phyloP scores from a whole-genome alignment of 2,329 filamentous ascomycete genomes.

The Juglanconis juglandina region DNA sequence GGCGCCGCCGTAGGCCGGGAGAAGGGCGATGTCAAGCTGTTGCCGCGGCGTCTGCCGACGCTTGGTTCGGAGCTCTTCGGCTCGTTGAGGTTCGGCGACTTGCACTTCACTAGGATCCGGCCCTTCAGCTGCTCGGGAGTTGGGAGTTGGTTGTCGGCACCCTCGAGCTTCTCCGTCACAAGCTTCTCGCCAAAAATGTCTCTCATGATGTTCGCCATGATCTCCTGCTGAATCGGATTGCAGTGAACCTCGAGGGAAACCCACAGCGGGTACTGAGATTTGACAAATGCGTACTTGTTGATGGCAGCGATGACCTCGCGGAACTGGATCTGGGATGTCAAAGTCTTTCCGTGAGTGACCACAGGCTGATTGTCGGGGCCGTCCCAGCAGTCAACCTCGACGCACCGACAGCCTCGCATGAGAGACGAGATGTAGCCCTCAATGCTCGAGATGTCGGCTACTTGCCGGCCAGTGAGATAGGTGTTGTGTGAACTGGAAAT shows the following conservation, averaged over 20 bases:
- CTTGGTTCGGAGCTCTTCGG: conserved; percentile 35
- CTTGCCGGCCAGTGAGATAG: conserved; percentile 86
- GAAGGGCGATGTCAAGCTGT: conserved; percentile 77
- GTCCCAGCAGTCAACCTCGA: conserved; percentile 98
- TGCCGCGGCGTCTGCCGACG: conserved; percentile 51
- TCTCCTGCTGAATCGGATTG: conserved; percentile 73
- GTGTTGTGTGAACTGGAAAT: conserved; percentile 99
- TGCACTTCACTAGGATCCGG: conserved; percentile 90
- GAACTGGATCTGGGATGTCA: conserved; percentile 87
- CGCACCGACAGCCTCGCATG: conserved; percentile 84
- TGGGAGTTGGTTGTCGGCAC: conserved; percentile 66
- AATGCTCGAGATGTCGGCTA: conserved; percentile 84
- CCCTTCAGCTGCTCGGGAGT: conserved; percentile 81
- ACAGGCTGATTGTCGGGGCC: conserved; percentile 81
- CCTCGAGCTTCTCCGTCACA: conserved; percentile 70
- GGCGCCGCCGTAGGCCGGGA: conserved; percentile 61
- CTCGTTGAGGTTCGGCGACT: conserved; percentile 63
- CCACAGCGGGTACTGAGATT: conserved; percentile 84
- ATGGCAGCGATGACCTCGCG: conserved; percentile 89
- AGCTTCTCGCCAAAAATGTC: conserved; percentile 78
- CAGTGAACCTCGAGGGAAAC: conserved; percentile 96
- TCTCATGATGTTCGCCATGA: conserved; percentile 88
- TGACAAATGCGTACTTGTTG: conserved; percentile 88
- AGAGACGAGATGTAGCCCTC: conserved; percentile 92
- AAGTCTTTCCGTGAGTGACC: conserved; percentile 85